Conservation (phyloP, 2,329 filamentous ascomycete genomes). For the Zelopaecilomyces penicillatus region DNA sequence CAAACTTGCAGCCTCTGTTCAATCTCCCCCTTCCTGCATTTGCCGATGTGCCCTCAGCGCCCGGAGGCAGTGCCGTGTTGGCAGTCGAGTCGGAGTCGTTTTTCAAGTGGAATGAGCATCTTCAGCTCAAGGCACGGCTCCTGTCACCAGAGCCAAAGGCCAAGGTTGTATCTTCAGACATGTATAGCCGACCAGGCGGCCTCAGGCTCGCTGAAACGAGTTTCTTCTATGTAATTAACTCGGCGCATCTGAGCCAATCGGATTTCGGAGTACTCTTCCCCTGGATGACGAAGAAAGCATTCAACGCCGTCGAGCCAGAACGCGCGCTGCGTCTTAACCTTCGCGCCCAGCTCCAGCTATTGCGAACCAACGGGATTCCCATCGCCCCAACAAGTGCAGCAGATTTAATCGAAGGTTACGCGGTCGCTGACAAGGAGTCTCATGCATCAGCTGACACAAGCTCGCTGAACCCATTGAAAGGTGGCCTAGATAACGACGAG, state of each 20-base stretch:
- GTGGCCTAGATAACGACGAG: slow-evolving; percentile 38
- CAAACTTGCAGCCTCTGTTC: slow-evolving; percentile 54
- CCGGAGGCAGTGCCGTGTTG: slow-evolving; percentile 52
- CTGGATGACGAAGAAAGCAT: slow-evolving; percentile 53
- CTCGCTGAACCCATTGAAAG: slow-evolving; percentile 7
- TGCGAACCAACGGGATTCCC: slow-evolving; percentile 41
- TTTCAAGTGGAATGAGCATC: slow-evolving; percentile 67
- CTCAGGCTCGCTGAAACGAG: slow-evolving; percentile 45
- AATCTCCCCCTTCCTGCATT: slow-evolving; percentile 68
- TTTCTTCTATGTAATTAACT: slow-evolving; percentile 65
- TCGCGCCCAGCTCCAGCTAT: slow-evolving; percentile 47
- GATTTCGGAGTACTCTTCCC: slow-evolving; percentile 81
- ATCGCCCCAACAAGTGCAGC: slow-evolving; percentile 41
- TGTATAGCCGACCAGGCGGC: slow-evolving; percentile 35
- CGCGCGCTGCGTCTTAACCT: slow-evolving; percentile 51
- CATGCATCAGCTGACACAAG: slow-evolving; percentile 10
- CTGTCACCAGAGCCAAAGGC: slow-evolving; percentile 49
- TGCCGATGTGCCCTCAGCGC: slow-evolving; percentile 37
- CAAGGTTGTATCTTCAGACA: slow-evolving; percentile 30
- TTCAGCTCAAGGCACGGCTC: slow-evolving; percentile 58
- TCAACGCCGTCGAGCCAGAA: slow-evolving; percentile 49
- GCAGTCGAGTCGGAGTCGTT: slow-evolving; percentile 71
- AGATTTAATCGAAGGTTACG: slow-evolving; percentile 41
- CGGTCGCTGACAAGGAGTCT: slow-evolving; percentile 12
- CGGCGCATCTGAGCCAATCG: slow-evolving; percentile 74